Evolutionary conservation across 2,329 filamentous ascomycete genomes (phyloP), one percentile per base, ranked within the genome.

Genomic region (Aureobasidium melanogenum): DNA sequence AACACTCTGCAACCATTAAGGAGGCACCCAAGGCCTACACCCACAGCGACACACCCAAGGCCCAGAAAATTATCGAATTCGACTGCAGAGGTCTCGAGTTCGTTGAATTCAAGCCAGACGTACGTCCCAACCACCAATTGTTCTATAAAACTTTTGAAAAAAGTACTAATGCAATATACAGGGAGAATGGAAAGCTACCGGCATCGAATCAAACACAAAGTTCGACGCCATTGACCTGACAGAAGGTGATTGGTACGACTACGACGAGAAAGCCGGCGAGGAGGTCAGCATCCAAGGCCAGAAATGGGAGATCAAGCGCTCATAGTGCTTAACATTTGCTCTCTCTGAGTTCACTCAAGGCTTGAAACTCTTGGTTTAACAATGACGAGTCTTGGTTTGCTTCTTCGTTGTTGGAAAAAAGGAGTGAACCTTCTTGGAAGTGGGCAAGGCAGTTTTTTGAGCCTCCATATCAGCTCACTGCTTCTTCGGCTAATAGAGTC

Each of bases 241-340:
- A 0, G 94, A 99, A 30, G 93, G 89, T 28, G 94, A 99, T 69
- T 99, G 94, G 94, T 99, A 88, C 74, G 93, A 97, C 68, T 99
- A 97, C 69, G 63, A 65, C 19, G 63, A 65, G 32, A 65, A 65
- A 38, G 62, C 63, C 28, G 46, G 62, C 12, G 63, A 65, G 14
- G 62, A 65, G 39, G 63, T 65, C 38, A 65, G 63, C 56, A 65
- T 65, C 32, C 61, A 91, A 72, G 89, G 94, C 32, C 74, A 96
- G 60, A 89, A 84, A 64, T 99, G 91, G 91, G 87, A 91, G 66
- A 88, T 99, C 66, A 82, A 84, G 65, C 82, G 91, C 66, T 84
- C 85, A 38, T 94, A 71, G 81, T 15, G 24, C 19, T 46, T 46
- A 14, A 46, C 14, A n/a, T n/a, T n/a, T n/a, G n/a, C 32, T 36